Evolutionary conservation across 1,284 basidiomycete species (phyloP).

Genomic region (Cutaneotrichosporon cavernicola): DNA sequence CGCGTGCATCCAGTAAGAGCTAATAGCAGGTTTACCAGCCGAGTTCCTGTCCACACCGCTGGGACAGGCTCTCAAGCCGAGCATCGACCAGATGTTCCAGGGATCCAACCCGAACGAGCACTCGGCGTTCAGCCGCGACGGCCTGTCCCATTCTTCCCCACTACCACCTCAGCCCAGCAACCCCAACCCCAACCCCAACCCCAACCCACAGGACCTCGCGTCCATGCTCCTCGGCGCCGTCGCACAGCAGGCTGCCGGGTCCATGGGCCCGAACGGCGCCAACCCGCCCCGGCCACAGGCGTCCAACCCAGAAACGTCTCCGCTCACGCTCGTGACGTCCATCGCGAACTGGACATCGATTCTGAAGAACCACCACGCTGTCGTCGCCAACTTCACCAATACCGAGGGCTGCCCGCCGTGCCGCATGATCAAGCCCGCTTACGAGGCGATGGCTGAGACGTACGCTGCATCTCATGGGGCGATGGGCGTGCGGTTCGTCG

Average conservation of each 20-base stretch:
- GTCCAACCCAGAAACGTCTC: constrained; percentile 55
- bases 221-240: constrained; percentile 65
- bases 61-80: constrained; percentile 77
- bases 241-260: constrained; percentile 58
- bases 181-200: constrained; percentile 3
- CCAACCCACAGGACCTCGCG: constrained; percentile 51
- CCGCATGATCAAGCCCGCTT: constrained; percentile 63
- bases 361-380: constrained; percentile 58
- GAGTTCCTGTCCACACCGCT: constrained; percentile 90
- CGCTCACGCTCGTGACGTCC: constrained; percentile 64
- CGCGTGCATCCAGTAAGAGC: neutral
- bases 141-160: constrained; percentile 38
- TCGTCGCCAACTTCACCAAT: constrained; percentile 66
- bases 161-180: constrained; percentile 37
- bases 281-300: constrained; percentile 31
- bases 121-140: constrained; percentile 28
- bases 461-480: constrained; percentile 36
- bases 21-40: constrained; percentile 67
- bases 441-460: constrained; percentile 54
- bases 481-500: constrained; percentile 62
- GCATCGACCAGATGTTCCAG: constrained; percentile 82
- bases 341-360: constrained; percentile 59
- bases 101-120: constrained; percentile 64
- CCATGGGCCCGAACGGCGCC: constrained; percentile 10
- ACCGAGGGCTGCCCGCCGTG: constrained; percentile 65